Evolutionary conservation across 177 flowering plant species (phyloP).

Genomic region (Telopea speciosissima): DNA sequence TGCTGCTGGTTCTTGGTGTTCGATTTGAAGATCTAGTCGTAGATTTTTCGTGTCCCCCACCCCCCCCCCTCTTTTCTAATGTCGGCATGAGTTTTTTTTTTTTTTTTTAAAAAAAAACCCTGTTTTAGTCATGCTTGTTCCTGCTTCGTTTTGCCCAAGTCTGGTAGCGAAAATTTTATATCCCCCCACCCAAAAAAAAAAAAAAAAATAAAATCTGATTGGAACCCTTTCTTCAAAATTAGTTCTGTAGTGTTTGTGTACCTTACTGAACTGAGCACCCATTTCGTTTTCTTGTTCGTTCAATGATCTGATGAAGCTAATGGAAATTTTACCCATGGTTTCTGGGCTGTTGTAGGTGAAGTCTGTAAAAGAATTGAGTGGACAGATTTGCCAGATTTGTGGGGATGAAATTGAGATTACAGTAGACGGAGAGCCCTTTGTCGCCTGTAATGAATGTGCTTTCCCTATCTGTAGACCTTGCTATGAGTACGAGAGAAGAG

Average conservation of each 20-base stretch:
- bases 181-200: too few relatives aligned
- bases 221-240: too few relatives aligned
- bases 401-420: slow-evolving; percentile 77
- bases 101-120: too few relatives aligned
- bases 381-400: slow-evolving; percentile 82
- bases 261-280: neutral
- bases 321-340: neutral
- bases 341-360: slow-evolving; percentile 43
- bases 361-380: slow-evolving; percentile 59
- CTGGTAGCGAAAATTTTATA: neutral
- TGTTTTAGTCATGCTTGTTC: neutral
- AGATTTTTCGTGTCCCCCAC: neutral
- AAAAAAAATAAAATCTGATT: too few relatives aligned
- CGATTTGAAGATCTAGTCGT: neutral
- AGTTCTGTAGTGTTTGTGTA: neutral
- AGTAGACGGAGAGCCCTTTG: slow-evolving; percentile 72
- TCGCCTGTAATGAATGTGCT: slow-evolving; percentile 96
- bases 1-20: neutral
- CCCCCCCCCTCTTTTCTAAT: neutral
- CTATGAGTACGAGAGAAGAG: slow-evolving; percentile 89
- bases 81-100: neutral
- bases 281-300: too few relatives aligned
- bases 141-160: neutral
- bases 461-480: slow-evolving; percentile 88
- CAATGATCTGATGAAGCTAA: neutral